These are phyloP conservation scores for Amylostereum chailletii DNA, from an alignment of 1,284 basidiomycete species.

Conservation along the genomic window DNA sequence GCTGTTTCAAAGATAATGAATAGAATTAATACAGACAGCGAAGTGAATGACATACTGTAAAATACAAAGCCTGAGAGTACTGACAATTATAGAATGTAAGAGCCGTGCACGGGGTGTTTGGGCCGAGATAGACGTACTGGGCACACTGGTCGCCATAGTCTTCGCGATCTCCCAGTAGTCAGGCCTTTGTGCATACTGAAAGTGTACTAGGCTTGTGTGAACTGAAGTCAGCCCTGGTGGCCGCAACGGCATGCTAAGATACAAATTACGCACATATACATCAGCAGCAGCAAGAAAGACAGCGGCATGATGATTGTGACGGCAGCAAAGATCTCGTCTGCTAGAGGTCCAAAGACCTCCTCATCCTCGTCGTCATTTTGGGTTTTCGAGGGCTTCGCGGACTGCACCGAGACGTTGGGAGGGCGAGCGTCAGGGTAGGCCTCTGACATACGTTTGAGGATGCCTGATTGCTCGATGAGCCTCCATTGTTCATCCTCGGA, in stretches of 20 bases:
- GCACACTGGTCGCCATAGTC: slow-evolving; percentile 52
- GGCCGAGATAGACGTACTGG: slow-evolving; percentile 42
- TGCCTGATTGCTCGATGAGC: slow-evolving; percentile 57
- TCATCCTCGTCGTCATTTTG: slow-evolving; percentile 24
- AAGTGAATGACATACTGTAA: slow-evolving; percentile 46
- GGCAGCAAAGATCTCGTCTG: slow-evolving; percentile 63
- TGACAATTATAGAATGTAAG: slow-evolving; percentile 18
- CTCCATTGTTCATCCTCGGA: slow-evolving; percentile 72
- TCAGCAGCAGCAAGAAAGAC: slow-evolving; percentile 60
- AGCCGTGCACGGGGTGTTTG: background rate
- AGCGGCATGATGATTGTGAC: slow-evolving; percentile 58
- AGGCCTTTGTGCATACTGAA: slow-evolving; percentile 59
- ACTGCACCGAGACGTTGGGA: background rate
- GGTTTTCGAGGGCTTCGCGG: slow-evolving; percentile 4
- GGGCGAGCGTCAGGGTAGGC: background rate
- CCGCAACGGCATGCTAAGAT: background rate
- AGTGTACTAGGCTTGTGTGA: slow-evolving; percentile 51
- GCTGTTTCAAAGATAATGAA: slow-evolving; percentile 30
- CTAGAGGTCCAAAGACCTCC: slow-evolving; percentile 31
- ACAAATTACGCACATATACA: slow-evolving; percentile 60
- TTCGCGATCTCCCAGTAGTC: slow-evolving; percentile 37
- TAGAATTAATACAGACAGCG: background rate
- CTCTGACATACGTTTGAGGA: slow-evolving; percentile 39
- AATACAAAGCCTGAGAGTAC: slow-evolving; percentile 69
- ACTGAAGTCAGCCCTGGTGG: background rate